Conservation (phyloP, 2,329 filamentous ascomycete genomes). For the Fusarium pilosicola region DNA sequence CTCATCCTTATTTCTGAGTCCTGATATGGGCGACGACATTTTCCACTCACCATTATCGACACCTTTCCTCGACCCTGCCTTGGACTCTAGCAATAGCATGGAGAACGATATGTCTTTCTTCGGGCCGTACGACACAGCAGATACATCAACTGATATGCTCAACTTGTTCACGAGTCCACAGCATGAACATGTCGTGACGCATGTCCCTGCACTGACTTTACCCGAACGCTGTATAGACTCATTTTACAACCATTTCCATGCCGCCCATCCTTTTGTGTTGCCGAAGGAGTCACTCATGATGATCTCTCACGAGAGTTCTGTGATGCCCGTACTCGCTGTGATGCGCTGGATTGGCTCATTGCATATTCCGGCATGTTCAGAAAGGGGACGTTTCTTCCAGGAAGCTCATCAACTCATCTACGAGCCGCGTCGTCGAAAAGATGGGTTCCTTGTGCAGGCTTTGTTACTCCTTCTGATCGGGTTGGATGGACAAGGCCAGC, state of each 20-base stretch:
- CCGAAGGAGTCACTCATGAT: slow-evolving; percentile 62
- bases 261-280: slow-evolving; percentile 67
- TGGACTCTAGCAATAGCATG: slow-evolving; percentile 7
- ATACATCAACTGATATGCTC: slow-evolving; percentile 39
- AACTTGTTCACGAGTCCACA: slow-evolving; percentile 30
- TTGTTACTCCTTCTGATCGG: slow-evolving; percentile 80
- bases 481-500: slow-evolving; percentile 79
- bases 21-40: slow-evolving; percentile 19
- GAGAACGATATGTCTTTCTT: slow-evolving; percentile 24
- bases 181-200: slow-evolving; percentile 24
- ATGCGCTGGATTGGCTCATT: slow-evolving; percentile 67
- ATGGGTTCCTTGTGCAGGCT: slow-evolving; percentile 78
- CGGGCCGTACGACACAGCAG: slow-evolving; percentile 27
- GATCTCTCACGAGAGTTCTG: slow-evolving; percentile 58
- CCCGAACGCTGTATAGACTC: slow-evolving; percentile 66
- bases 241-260: slow-evolving; percentile 68
- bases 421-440: slow-evolving; percentile 57
- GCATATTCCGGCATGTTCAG: slow-evolving; percentile 60
- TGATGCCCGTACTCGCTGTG: slow-evolving; percentile 62
- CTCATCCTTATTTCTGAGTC: slow-evolving; percentile 20
- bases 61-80: slow-evolving; percentile 11
- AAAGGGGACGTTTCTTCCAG: slow-evolving; percentile 63
- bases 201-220: slow-evolving; percentile 48
- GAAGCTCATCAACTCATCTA: slow-evolving; percentile 66
- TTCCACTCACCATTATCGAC: slow-evolving; percentile 36